Base-by-base conservation (phyloP, 768 basidiomycete genomes). In the Grammothele lineata region DNA sequence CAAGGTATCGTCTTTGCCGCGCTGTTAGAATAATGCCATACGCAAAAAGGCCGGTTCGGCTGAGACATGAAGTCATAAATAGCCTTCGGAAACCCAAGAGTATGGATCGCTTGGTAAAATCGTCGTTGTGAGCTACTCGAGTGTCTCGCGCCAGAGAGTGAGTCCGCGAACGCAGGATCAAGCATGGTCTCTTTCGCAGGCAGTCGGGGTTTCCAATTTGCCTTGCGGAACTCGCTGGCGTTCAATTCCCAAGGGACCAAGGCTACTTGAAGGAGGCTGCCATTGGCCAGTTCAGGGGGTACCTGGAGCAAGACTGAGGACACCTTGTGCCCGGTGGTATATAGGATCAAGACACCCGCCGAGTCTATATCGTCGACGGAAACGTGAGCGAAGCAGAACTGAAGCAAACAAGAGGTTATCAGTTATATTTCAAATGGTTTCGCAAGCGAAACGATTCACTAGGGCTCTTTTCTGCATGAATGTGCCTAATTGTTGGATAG, bases 331-430 rank as follows among this genome's bases (percentile, higher is more conserved):
- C 57, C 55, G 14, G 67, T 59, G 18, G 78, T 70, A 53, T 81
- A 77, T n/a, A 87, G 55, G n/a, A 87, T 33, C 25, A 85, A 68
- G 27, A 78, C 59, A 7, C 77, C 85, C 12, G 73, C 70, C 39
- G 76, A 62, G 27, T 65, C 62, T n/a, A n/a, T n/a, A 21, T 64
- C 65, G 51, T 83, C 78, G 37, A 81, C 60, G 35, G 58, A 60
- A 1, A 80, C 56, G 21, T 78, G 73, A 10, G 77, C 62, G 41
- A 75, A 64, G 37, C 76, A 70, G 47, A 75, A 68, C 83, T 85
- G 14, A n/a, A 5, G 8, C n/a, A n/a, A n/a, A n/a, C n/a, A 5
- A 18, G 30, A 34, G 24, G 10, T 12, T 10, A 37, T 26, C 21
- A 37, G 33, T 6, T n/a, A 23, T 18, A 37, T 22, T 8, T 24